These are phyloP conservation scores for Neonectria faginata DNA, from an alignment of 2,329 filamentous ascomycete genomes.

Conservation along the genomic window DNA sequence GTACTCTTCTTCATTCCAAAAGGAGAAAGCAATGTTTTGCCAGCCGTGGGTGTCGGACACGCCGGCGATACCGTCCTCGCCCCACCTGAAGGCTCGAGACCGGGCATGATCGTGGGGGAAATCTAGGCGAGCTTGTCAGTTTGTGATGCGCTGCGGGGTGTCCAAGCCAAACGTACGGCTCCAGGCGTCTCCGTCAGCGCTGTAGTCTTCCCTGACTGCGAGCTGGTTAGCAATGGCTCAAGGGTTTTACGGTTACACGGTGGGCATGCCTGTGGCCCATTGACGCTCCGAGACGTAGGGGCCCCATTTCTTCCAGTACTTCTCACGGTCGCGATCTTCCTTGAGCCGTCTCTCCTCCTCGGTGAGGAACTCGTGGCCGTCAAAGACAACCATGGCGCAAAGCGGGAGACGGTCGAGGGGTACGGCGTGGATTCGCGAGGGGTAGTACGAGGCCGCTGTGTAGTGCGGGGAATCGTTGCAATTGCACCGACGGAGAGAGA, in stretches of 20 bases:
- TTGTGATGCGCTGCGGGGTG: slow-evolving; percentile 18
- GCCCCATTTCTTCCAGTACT: slow-evolving; percentile 99
- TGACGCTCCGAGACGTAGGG: slow-evolving; percentile 93
- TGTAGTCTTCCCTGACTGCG: slow-evolving; percentile 88
- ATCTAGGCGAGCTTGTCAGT: slow-evolving; percentile 65
- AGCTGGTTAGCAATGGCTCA: slow-evolving; percentile 43
- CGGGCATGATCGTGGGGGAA: slow-evolving; percentile 94
- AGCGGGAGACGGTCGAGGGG: slow-evolving; percentile 27
- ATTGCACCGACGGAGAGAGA: slow-evolving; percentile 16
- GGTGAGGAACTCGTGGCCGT: slow-evolving; percentile 87
- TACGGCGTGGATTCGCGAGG: slow-evolving; percentile 7
- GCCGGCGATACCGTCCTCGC: slow-evolving; percentile 95
- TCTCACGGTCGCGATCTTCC: slow-evolving; percentile 83
- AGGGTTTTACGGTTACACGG: slow-evolving; percentile 16
- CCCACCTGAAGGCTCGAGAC: slow-evolving; percentile 92
- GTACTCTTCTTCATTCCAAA: slow-evolving; percentile 98
- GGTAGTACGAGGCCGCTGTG: slow-evolving; percentile 21
- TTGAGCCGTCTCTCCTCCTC: slow-evolving; percentile 91
- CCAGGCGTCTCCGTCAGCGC: slow-evolving; percentile 91
- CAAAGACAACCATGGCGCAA: slow-evolving; percentile 83
- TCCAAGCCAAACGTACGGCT: slow-evolving; percentile 74
- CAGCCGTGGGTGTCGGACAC: slow-evolving; percentile 90
- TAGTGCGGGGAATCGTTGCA: slow-evolving; percentile 27
- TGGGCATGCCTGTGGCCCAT: slow-evolving; percentile 85
- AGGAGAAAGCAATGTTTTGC: slow-evolving; percentile 94